Conservation (phyloP, 345 rosid species). For the sweet orange (Citrus sinensis) region DNA sequence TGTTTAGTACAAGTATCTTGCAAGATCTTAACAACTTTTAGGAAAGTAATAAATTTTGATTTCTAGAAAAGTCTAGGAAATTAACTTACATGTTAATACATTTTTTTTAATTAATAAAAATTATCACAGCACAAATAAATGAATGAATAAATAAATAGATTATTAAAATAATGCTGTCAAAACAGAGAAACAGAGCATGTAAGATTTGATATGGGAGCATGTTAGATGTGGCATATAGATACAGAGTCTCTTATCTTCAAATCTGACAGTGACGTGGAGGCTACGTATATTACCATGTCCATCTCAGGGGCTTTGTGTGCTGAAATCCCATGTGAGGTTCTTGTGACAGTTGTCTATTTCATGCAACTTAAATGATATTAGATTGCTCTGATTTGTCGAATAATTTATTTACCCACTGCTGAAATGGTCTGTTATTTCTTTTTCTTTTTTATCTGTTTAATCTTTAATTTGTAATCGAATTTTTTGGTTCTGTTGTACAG, state of each 20-base stretch:
- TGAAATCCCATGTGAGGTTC: background rate
- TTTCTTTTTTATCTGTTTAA: background rate
- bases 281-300: background rate
- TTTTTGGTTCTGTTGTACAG: background rate
- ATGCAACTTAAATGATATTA: background rate
- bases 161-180: background rate
- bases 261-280: background rate
- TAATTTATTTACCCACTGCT: background rate
- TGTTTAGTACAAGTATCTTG: background rate
- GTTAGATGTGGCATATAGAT: background rate
- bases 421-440: background rate
- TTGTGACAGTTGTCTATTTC: background rate
- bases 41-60: too few relatives aligned
- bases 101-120: too few relatives aligned
- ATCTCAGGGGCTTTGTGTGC: background rate
- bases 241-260: background rate
- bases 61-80: background rate
- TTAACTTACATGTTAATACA: too few relatives aligned
- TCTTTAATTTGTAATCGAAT: background rate
- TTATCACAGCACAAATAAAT: background rate
- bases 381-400: background rate
- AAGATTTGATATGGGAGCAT: background rate
- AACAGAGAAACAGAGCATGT: conserved; percentile 3
- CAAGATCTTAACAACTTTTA: background rate
- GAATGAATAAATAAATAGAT: background rate